Evolutionary conservation across 176 grass and related monocot species (phyloP).

Genomic region (Melocanna baccifera): DNA sequence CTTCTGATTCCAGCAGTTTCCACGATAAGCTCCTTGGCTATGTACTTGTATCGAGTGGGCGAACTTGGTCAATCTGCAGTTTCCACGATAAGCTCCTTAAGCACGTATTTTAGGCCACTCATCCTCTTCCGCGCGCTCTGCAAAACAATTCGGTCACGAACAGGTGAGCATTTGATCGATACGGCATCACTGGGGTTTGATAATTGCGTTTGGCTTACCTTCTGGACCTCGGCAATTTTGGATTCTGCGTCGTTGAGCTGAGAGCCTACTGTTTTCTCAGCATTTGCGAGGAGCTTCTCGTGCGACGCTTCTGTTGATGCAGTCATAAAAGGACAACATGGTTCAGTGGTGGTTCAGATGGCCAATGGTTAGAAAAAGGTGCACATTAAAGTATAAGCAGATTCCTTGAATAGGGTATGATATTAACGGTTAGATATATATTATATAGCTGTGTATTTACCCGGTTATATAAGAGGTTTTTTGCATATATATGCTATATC

Average conservation of each 20-base stretch:
- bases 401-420: not conserved
- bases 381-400: not conserved
- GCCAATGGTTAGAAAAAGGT: not conserved
- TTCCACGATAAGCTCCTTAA: conserved; percentile 60
- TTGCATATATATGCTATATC: too few relatives aligned
- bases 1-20: not conserved
- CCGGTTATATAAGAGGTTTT: too few relatives aligned
- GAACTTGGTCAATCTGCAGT: conserved; percentile 43
- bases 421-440: too few relatives aligned
- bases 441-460: too few relatives aligned
- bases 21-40: too few relatives aligned
- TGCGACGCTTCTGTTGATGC: conserved; percentile 59
- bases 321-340: conserved; percentile 1
- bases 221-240: conserved; percentile 63
- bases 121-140: conserved; percentile 73
- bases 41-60: conserved; percentile 10
- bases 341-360: conserved; percentile 10
- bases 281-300: conserved; percentile 65
- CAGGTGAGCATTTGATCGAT: not conserved
- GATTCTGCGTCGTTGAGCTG: conserved; percentile 68
- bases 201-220: conserved; percentile 33
- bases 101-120: conserved; percentile 53
- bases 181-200: not conserved
- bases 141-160: not conserved
- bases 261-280: conserved; percentile 55